A percentile compares a stretch with the other conserved stretches of the same genome.
These are phyloP conservation scores for Candida ficus DNA, from an alignment of 805 yeast species.

Conservation along the genomic window DNA sequence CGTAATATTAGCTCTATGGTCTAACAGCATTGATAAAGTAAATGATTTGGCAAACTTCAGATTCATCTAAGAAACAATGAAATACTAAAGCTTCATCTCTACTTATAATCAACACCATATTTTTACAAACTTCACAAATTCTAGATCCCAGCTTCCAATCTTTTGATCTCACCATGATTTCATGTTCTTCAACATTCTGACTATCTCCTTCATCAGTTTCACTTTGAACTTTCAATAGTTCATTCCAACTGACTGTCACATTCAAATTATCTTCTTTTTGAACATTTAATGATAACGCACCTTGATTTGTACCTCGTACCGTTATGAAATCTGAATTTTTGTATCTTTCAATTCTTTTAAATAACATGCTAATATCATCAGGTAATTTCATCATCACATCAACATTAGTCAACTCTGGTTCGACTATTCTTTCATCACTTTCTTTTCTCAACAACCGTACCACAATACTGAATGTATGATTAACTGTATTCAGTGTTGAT, in stretches of 20 bases:
- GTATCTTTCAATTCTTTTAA: slow-evolving; percentile 64
- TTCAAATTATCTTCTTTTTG: slow-evolving; percentile 48
- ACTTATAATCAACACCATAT: slow-evolving; percentile 53
- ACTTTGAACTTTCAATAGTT: slow-evolving; percentile 38
- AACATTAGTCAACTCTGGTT: slow-evolving; percentile 56
- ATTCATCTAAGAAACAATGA: slow-evolving; percentile 62
- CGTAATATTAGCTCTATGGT: too few relatives aligned
- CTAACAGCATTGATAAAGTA: slow-evolving; percentile 44
- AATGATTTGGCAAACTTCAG: slow-evolving; percentile 58
- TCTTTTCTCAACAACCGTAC: slow-evolving; percentile 54
- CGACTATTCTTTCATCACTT: slow-evolving; percentile 48
- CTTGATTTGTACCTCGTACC: slow-evolving; percentile 44
- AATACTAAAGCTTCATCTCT: slow-evolving; percentile 56
- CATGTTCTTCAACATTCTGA: slow-evolving; percentile 31
- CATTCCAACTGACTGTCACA: slow-evolving; percentile 58
- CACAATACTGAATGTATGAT: slow-evolving; percentile 68
- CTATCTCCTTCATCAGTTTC: slow-evolving; percentile 23
- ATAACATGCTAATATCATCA: slow-evolving; percentile 43
- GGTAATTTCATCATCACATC: slow-evolving; percentile 50
- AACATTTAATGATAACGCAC: slow-evolving; percentile 46
- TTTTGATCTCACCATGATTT: slow-evolving; percentile 46
- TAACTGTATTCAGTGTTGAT: slow-evolving; percentile 39
- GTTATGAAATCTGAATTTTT: slow-evolving; percentile 45
- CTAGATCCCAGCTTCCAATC: slow-evolving; percentile 68
- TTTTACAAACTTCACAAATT: slow-evolving; percentile 56